Evolutionary conservation across 805 yeast species (phyloP).

Genomic region (Zygosaccharomyces siamensis): DNA sequence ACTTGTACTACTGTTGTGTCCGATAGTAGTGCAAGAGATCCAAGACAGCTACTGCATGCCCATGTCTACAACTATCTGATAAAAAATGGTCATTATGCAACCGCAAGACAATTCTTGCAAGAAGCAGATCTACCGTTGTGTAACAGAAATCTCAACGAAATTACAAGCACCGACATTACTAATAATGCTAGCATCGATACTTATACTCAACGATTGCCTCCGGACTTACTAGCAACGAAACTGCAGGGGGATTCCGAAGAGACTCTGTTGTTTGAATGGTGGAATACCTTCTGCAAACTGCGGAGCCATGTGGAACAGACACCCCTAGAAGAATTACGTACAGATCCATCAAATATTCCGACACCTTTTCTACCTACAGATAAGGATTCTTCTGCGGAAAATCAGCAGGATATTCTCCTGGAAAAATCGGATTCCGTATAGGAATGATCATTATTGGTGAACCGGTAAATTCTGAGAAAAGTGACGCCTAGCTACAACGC

Average conservation of each 20-base stretch:
- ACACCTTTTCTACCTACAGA: neutral
- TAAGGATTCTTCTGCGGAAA: neutral
- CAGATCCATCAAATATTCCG: neutral
- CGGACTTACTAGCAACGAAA: constrained; percentile 31
- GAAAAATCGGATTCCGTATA: neutral
- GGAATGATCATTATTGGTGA: neutral
- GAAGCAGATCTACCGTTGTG: constrained; percentile 43
- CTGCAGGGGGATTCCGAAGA: constrained; percentile 43
- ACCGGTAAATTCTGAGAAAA: too few relatives aligned
- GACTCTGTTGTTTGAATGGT: constrained; percentile 53
- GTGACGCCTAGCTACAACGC: too few relatives aligned
- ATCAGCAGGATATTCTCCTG: neutral
- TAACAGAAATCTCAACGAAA: constrained; percentile 5
- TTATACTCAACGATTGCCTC: neutral
- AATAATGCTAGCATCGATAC: neutral
- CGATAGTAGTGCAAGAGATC: constrained; percentile 44
- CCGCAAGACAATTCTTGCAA: constrained; percentile 45
- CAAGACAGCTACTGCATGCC: constrained; percentile 47
- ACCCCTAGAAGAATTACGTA: constrained; percentile 24
- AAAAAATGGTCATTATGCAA: constrained; percentile 44
- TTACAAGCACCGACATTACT: neutral
- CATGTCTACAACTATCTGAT: constrained; percentile 48
- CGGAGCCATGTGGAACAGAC: constrained; percentile 42
- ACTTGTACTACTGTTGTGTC: constrained; percentile 33
- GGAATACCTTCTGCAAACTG: constrained; percentile 48